These are phyloP conservation scores for Lactarius trivialis DNA, from an alignment of 768 basidiomycete species.

Conservation along the genomic window DNA sequence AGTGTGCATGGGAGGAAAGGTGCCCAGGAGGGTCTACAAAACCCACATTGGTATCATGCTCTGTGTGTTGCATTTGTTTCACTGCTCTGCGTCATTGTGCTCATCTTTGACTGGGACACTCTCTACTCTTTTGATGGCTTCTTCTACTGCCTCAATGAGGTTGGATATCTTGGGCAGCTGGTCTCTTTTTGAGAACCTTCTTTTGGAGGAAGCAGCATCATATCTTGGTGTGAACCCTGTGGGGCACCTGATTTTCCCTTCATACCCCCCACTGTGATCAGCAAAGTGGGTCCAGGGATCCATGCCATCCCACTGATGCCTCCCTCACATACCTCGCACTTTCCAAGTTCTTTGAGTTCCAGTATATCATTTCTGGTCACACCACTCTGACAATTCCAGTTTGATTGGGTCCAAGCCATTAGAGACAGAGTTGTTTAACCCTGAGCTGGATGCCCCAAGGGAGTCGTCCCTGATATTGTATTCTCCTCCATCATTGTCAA, in stretches of 20 bases:
- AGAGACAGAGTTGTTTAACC: slow-evolving; percentile 33
- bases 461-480: slow-evolving; percentile 16
- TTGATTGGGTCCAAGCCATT: slow-evolving; percentile 37
- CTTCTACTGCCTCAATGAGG: slow-evolving; percentile 29
- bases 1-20: slow-evolving; percentile 22
- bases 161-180: slow-evolving; percentile 28
- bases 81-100: neutral
- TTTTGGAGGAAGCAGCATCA: slow-evolving; percentile 30
- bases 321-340: slow-evolving; percentile 37
- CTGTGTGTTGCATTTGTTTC: slow-evolving; percentile 54
- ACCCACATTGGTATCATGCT: slow-evolving; percentile 70
- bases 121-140: slow-evolving; percentile 29
- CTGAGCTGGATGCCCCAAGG: slow-evolving; percentile 24
- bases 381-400: slow-evolving; percentile 68
- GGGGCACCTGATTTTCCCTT: slow-evolving; percentile 17
- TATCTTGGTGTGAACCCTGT: slow-evolving; percentile 29
- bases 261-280: neutral
- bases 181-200: slow-evolving; percentile 24
- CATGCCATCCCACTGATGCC: slow-evolving; percentile 37
- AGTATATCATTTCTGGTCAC: slow-evolving; percentile 45
- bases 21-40: slow-evolving; percentile 71
- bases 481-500: slow-evolving; percentile 35
- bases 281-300: slow-evolving; percentile 4
- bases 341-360: slow-evolving; percentile 35
- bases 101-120: slow-evolving; percentile 29